A percentile compares a stretch with the other conserved stretches of the same genome.
These are phyloP conservation scores for Tuber calosporum DNA, from an alignment of 495 filamentous ascomycete species.

Conservation along the genomic window DNA sequence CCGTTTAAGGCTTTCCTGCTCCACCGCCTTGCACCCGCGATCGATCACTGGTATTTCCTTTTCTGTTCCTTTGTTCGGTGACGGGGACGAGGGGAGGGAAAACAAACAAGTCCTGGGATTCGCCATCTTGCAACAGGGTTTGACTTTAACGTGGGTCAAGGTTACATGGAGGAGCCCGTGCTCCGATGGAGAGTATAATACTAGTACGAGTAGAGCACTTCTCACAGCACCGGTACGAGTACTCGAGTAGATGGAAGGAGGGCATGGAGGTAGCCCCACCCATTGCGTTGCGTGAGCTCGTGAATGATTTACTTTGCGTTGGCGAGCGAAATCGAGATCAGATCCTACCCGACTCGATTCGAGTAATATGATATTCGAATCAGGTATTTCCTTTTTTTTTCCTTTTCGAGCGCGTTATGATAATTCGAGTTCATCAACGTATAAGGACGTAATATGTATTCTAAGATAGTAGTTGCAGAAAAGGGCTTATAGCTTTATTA, in stretches of 20 bases:
- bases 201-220: not conserved
- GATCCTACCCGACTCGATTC: not conserved
- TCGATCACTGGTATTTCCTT: not conserved
- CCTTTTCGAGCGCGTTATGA: not conserved
- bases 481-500: not conserved
- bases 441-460: not conserved
- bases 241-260: not conserved
- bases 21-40: not conserved
- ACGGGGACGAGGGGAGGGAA: not conserved
- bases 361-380: not conserved
- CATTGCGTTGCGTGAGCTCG: not conserved
- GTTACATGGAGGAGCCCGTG: not conserved
- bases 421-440: not conserved
- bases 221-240: no score
- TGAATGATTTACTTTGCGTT: not conserved
- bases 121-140: not conserved
- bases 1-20: not conserved
- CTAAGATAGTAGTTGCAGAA: not conserved
- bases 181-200: not conserved
- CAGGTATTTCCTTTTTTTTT: not conserved
- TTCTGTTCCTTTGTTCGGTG: not conserved
- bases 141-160: not conserved
- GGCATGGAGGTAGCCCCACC: not conserved
- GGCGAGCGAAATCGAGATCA: not conserved
- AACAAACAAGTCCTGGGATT: not conserved